Conservation (phyloP, 495 filamentous ascomycete species). For the Talaromyces proteolyticus region DNA sequence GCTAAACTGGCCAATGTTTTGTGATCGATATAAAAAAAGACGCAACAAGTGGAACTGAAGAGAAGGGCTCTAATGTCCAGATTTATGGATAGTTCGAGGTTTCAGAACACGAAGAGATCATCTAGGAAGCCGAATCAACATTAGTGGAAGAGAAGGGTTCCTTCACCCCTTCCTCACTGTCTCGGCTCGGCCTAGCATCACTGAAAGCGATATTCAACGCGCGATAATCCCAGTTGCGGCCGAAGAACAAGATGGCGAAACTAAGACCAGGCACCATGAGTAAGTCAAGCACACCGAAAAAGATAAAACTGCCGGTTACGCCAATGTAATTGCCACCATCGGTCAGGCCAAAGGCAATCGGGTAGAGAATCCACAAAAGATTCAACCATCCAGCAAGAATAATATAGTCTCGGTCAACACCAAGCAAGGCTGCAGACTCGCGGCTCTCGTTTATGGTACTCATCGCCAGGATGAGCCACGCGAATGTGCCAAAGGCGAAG, state of each 20-base stretch:
- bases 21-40: no score
- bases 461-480: slow-evolving; percentile 53
- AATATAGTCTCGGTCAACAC: slow-evolving; percentile 46
- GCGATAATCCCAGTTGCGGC: slow-evolving; percentile 25
- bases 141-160: no score
- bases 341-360: slow-evolving; percentile 59
- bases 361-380: slow-evolving; percentile 56
- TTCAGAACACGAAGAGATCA: no score
- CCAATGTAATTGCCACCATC: slow-evolving; percentile 65
- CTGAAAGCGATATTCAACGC: slow-evolving; percentile 16
- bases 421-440: slow-evolving; percentile 46
- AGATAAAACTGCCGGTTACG: slow-evolving; percentile 58
- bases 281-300: slow-evolving; percentile 65
- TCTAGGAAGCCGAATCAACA: no score
- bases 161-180: no score
- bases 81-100: no score
- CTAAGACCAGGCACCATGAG: slow-evolving; percentile 54
- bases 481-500: slow-evolving; percentile 56
- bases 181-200: slow-evolving; percentile 10
- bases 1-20: no score
- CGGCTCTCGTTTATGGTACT: slow-evolving; percentile 45
- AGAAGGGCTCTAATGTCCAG: no score
- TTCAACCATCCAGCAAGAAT: slow-evolving; percentile 44
- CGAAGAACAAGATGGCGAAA: slow-evolving; percentile 45
- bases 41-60: no score